Evolutionary conservation across 2,329 filamentous ascomycete species (phyloP), one percentile per base, ranked within the genome.

Genomic region (Xylariaceae sp.): DNA sequence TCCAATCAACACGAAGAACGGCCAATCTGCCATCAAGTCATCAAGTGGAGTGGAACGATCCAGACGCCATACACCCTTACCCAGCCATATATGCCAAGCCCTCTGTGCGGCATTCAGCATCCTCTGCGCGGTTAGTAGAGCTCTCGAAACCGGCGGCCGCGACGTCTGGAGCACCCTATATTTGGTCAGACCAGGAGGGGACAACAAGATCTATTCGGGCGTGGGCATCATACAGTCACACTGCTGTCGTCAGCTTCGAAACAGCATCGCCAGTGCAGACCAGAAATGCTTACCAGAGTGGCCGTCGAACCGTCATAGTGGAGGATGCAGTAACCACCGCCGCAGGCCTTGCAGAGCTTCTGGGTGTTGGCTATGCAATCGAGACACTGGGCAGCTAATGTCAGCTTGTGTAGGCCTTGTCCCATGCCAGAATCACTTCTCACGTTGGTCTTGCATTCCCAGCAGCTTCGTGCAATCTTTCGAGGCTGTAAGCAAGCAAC

Each of bases 401-500:
- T 42, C 25, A 44, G 25, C n/a, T 37, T 19, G 32, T 37, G 27
- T 35, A 15, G n/a, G 5, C 3, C 4, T 22, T 14, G 12, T 10
- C 4, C 15, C 13, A 13, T 11, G 11, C 10, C 5, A 5, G 6
- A 13, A 4, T n/a, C 21, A 12, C 25, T 10, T 27, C 19, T 64
- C 62, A 87, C 83, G 39, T 84, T 90, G 42, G 74, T 75, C 32
- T 86, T 87, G 57, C 88, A 94, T 58, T 89, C 87, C 72, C 85
- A 92, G 63, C 88, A 94, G 50, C 87, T 75, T 32, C 50, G 50
- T 47, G 63, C 67, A 11, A 74, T 77, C 52, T 84, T 76, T 34
- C 72, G 73, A 42, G 68, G 65, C 63, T 76, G 57, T 33, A 36
- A 27, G 8, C 26, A 36, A 42, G 25, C 45, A 36, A 15, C 27